These are phyloP conservation scores for Lodderomyces orthopsilosis DNA, from an alignment of 1,139 yeast genomes.

Conservation along the genomic window DNA sequence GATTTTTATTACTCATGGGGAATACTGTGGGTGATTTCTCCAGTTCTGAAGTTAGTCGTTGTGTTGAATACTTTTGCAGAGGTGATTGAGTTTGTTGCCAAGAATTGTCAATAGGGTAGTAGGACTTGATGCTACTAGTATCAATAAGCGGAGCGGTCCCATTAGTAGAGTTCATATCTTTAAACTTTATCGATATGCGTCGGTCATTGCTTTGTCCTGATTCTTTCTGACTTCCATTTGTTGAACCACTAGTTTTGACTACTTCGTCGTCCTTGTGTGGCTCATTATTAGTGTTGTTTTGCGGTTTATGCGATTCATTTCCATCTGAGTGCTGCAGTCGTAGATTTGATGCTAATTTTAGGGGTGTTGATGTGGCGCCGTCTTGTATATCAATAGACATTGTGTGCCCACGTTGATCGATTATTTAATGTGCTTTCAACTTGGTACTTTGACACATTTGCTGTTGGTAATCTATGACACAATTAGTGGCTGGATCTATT, in stretches of 20 bases:
- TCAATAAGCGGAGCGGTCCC: neutral
- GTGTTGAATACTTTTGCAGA: neutral
- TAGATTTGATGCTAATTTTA: neutral
- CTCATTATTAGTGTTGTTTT: neutral
- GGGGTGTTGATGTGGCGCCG: too few relatives aligned
- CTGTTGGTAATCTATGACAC: neutral
- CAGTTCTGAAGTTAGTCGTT: neutral
- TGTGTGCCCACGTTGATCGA: neutral
- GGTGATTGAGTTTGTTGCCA: conserved; percentile 1
- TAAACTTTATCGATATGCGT: neutral
- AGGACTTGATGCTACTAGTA: neutral
- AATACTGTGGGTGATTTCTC: neutral
- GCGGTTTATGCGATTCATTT: neutral
- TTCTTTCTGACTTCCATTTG: neutral
- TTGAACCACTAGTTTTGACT: neutral
- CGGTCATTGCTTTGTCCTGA: neutral
- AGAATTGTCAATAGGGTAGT: neutral
- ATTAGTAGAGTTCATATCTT: neutral
- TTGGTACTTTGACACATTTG: neutral
- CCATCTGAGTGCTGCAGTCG: neutral
- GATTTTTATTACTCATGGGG: conserved; percentile 1
- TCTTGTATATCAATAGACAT: neutral
- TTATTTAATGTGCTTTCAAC: neutral
- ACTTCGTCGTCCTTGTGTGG: neutral
- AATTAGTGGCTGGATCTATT: neutral